Conservation (phyloP, 371 early-diverging fungal species). For the Mucor racemosus region DNA sequence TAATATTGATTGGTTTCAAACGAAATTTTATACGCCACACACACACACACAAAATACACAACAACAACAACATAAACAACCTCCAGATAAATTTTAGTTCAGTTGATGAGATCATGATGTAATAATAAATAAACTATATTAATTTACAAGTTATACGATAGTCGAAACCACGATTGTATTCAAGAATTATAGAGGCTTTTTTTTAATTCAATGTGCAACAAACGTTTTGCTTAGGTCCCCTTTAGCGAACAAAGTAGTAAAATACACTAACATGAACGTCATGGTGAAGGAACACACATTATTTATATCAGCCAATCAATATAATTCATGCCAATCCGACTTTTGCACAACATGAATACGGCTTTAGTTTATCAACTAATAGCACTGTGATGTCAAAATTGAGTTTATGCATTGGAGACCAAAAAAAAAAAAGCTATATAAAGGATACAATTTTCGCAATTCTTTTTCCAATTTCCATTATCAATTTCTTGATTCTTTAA, state of each 20-base stretch:
- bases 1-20: not conserved
- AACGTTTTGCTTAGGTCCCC: not conserved
- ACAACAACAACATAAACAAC: too few species aligned
- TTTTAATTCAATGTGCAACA: not conserved
- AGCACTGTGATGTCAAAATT: conserved; percentile 3
- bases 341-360: not conserved
- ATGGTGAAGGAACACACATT: not conserved
- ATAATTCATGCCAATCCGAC: not conserved
- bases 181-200: not conserved
- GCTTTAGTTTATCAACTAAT: not conserved
- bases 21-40: not conserved
- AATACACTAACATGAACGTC: not conserved
- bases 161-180: not conserved
- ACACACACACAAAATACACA: not conserved
- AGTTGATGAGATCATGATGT: not conserved
- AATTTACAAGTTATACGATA: not conserved
- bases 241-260: too few species aligned
- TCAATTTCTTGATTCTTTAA: not conserved
- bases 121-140: not conserved
- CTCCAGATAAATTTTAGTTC: not conserved
- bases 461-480: not conserved
- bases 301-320: conserved; percentile 1
- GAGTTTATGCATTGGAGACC: not conserved
- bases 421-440: not conserved
- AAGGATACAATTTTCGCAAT: not conserved